Evolutionary conservation across 163 green algal genomes (phyloP), one percentile per base, ranked within the genome.

Genomic region (Scenedesmus sp.): DNA sequence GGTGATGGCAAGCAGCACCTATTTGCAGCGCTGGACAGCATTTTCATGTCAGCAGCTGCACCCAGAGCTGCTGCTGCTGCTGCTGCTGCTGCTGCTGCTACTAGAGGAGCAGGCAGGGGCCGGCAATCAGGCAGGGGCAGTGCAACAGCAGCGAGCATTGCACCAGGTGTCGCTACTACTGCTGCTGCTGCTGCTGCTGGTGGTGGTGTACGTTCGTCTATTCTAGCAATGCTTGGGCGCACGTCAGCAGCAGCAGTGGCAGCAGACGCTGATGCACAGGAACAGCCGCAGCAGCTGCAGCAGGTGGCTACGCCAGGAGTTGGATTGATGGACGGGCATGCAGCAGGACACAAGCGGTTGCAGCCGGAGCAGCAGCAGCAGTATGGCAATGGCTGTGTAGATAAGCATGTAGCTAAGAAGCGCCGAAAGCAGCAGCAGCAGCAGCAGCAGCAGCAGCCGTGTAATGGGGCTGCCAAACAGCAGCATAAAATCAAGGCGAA

Each of bases 31-130:
- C 70, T 79, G 5, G 70, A 79, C 70, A 52, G 70, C 70, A 79
- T 79, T 15, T 79, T 79, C 70, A 79, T 79, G 70, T 79, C 70
- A 79, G 70, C 70, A 79, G 70, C 70, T 79, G 70, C 70, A 79
- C 70, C 70, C 23, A 79, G 16, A 34, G 66, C 3, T 13, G 18
- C 70, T 34, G 5, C 15, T 52, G 70, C 70, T 79, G 64, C 64
- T 73, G 64, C 64, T 73, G 70, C 70, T 79, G 70, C 70, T 79
- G 70, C 70, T 79, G 70, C 70, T 79, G 70, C 34, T 46, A 46
- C 70, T 79, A 23, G 70, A 79, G 70, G 20, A 52, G 23, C 23
- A 2, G 23, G 70, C 70, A 79, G 70, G 3, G 3, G 23, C 70
- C 23, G 23, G 23, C 70, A 23, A 52, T 23, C 1, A 23, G 46